Percentiles rank a stretch among this genome's conserved stretches.
These are phyloP conservation scores for Euptelea pleiosperma DNA, from an alignment of 164 flowering plant species.

Conservation along the genomic window DNA sequence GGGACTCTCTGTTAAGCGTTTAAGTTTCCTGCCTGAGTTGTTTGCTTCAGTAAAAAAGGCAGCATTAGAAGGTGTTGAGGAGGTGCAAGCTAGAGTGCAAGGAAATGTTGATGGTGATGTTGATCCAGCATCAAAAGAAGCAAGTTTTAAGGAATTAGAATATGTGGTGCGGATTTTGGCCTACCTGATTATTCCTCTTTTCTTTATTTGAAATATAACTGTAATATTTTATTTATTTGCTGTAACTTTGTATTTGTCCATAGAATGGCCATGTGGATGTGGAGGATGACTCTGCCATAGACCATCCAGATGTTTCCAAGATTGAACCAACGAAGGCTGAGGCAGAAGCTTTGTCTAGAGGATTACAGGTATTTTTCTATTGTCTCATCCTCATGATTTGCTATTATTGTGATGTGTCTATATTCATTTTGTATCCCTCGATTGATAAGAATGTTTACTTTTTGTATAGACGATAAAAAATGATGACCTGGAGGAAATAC, in stretches of 20 bases:
- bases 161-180: conserved; percentile 41
- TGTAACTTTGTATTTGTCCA: background rate
- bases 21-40: conserved; percentile 68
- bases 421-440: background rate
- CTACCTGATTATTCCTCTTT: background rate
- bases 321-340: conserved; percentile 97
- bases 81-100: conserved; percentile 47
- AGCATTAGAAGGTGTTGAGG: conserved; percentile 52
- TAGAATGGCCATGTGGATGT: conserved; percentile 49
- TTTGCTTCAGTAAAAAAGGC: conserved; percentile 66
- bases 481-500: conserved; percentile 91
- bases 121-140: conserved; percentile 26
- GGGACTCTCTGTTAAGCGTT: conserved; percentile 27
- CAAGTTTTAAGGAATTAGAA: conserved; percentile 34
- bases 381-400: background rate
- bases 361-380: conserved; percentile 67
- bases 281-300: conserved; percentile 62
- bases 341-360: conserved; percentile 83
- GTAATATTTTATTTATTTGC: background rate
- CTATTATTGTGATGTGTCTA: background rate
- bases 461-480: conserved; percentile 72
- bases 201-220: background rate
- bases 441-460: background rate
- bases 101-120: conserved; percentile 25
- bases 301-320: conserved; percentile 39